A percentile compares a stretch with the other conserved stretches of the same genome.
phyloP scores from a whole-genome alignment of 2,329 filamentous ascomycete species.

The Hymenoscyphus linearis region DNA sequence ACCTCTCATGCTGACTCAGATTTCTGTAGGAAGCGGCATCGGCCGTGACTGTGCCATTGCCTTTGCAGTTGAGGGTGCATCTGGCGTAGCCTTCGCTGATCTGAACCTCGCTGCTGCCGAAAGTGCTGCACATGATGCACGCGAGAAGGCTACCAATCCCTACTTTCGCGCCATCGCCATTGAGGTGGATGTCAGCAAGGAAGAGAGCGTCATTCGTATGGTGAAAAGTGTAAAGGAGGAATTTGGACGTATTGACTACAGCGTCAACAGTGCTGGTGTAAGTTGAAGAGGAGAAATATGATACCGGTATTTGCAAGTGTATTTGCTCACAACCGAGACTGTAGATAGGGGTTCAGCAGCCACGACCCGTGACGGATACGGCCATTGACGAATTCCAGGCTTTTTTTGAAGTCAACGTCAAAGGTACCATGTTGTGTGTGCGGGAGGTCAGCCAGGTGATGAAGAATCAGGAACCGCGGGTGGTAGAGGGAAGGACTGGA shows the following conservation, averaged over 20 bases:
- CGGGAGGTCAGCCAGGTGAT: background rate
- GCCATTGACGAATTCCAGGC: background rate
- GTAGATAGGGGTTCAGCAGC: background rate
- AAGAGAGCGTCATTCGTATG: background rate
- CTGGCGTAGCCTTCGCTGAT: background rate
- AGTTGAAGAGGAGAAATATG: background rate
- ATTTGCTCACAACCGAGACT: background rate
- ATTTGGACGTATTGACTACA: slow-evolving; percentile 2
- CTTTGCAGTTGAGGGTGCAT: background rate
- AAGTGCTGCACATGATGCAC: background rate
- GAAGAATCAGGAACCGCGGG: slow-evolving; percentile 1
- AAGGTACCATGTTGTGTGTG: slow-evolving; percentile 1
- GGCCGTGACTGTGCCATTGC: slow-evolving; percentile 1
- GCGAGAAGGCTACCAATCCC: background rate
- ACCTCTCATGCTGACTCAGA: background rate
- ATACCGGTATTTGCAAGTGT: background rate
- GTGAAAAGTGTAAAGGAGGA: background rate
- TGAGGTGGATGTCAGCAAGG: background rate
- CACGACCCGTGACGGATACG: background rate
- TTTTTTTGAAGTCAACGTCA: slow-evolving; percentile 4
- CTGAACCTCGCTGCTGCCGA: background rate
- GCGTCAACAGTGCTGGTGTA: background rate
- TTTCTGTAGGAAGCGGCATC: background rate
- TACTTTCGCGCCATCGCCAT: background rate
- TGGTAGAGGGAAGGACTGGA: slow-evolving; percentile 2